Evolutionary conservation across 768 basidiomycete genomes (phyloP).

Genomic region (Thelephora ganbajun): DNA sequence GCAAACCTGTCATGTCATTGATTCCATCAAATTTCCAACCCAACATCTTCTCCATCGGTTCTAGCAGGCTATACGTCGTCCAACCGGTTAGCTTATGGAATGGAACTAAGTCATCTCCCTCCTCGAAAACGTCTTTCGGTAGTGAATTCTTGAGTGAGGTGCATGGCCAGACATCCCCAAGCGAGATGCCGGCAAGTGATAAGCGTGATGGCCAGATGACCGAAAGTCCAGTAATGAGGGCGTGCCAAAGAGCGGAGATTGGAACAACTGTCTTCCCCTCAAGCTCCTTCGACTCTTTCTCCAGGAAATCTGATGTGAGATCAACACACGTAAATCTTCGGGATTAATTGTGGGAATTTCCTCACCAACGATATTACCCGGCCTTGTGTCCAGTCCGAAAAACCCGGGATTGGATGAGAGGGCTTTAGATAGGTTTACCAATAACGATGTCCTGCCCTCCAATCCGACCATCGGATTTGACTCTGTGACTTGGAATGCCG

Average conservation of each 20-base stretch:
- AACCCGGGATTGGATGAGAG: conserved; percentile 48
- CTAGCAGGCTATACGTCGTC: conserved; percentile 82
- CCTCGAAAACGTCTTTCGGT: conserved; percentile 14
- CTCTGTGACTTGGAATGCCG: conserved; percentile 67
- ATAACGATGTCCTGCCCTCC: conserved; percentile 69
- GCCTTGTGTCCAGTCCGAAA: conserved; percentile 64
- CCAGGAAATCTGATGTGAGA: conserved; percentile 46
- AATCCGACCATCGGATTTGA: conserved; percentile 84
- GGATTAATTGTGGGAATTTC: conserved; percentile 2
- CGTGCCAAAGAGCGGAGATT: conserved; percentile 66
- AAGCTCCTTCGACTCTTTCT: conserved; percentile 28
- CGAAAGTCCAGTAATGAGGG: conserved; percentile 69
- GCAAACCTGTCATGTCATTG: conserved; percentile 82
- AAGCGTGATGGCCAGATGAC: conserved; percentile 81
- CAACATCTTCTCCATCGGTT: conserved; percentile 65
- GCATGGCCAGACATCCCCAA: conserved; percentile 95
- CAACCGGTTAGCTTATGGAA: conserved; percentile 97
- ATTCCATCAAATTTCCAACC: conserved; percentile 73
- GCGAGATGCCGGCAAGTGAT: conserved; percentile 46
- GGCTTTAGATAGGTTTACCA: conserved; percentile 60
- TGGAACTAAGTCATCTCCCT: conserved; percentile 67
- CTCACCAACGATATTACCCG: conserved; percentile 73
- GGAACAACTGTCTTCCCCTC: conserved; percentile 39
- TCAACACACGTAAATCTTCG: conserved; percentile 1
- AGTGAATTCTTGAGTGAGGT: conserved; percentile 25